Conservation (phyloP, 140 eudicot genomes). For the Stevia rebaudiana region DNA sequence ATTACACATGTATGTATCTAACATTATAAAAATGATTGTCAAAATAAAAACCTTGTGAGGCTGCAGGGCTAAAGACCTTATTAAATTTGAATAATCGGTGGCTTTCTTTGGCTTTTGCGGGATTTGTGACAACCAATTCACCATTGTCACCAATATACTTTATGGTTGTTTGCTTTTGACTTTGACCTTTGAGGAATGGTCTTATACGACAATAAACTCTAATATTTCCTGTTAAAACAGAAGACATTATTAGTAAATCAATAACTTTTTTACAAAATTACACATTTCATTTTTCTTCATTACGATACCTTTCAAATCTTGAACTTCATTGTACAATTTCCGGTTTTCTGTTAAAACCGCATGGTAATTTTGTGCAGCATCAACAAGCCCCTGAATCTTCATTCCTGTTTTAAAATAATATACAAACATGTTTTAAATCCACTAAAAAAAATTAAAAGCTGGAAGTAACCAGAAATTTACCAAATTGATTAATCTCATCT, state of each 20-base stretch:
- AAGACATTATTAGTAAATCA: background rate
- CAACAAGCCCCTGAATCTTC: constrained; percentile 59
- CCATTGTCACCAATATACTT: constrained; percentile 87
- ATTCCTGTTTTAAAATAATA: constrained; percentile 35
- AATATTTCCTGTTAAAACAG: constrained; percentile 61
- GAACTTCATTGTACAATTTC: constrained; percentile 81
- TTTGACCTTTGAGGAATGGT: constrained; percentile 80
- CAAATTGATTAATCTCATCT: constrained; percentile 61
- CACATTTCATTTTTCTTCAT: background rate
- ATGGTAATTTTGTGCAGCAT: constrained; percentile 82
- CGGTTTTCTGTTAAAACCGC: constrained; percentile 66
- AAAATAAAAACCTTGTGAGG: constrained; percentile 67
- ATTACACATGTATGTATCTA: background rate
- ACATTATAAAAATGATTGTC: background rate
- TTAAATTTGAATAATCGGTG: constrained; percentile 77
- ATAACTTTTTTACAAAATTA: background rate
- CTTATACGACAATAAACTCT: constrained; percentile 87
- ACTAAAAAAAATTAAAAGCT: background rate
- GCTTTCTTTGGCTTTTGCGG: constrained; percentile 70
- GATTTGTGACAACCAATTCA: constrained; percentile 67
- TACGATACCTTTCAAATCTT: constrained; percentile 77
- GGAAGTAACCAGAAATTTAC: constrained; percentile 24
- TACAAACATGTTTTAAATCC: background rate
- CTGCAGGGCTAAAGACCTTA: constrained; percentile 77
- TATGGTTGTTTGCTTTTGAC: constrained; percentile 56